A percentile compares a stretch with the other conserved stretches of the same genome.
phyloP scores from a whole-genome alignment of 2,329 filamentous ascomycete genomes.

The Curvularia lunata region DNA sequence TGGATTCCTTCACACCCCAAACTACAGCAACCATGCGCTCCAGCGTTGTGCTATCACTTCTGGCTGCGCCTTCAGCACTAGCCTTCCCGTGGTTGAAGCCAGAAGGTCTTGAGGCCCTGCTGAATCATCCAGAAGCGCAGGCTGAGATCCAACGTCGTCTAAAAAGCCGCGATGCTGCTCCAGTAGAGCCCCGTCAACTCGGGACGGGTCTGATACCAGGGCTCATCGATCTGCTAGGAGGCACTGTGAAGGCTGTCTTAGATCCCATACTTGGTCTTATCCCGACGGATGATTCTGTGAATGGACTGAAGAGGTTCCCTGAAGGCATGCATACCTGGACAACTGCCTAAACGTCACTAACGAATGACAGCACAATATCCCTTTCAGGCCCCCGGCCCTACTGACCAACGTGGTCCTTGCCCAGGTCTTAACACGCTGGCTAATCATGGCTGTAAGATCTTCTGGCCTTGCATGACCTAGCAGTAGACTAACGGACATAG shows the following conservation, averaged over 20 bases:
- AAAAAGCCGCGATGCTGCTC: conserved; percentile 6
- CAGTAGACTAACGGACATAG: conserved; percentile 37
- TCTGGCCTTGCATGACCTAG: conserved; percentile 14
- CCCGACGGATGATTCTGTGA: conserved; percentile 22
- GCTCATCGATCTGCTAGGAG: background rate
- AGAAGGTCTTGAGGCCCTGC: conserved; percentile 23
- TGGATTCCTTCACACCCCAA: too few species aligned
- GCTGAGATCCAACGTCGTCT: conserved; percentile 18
- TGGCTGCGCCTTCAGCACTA: conserved; percentile 13
- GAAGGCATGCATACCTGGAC: conserved; percentile 13
- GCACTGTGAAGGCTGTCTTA: conserved; percentile 17
- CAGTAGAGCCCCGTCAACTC: conserved; percentile 9
- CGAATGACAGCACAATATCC: conserved; percentile 28
- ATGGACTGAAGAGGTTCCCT: conserved; percentile 26
- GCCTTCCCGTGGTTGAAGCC: conserved; percentile 27
- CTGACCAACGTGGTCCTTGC: conserved; percentile 52
- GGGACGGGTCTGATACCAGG: background rate
- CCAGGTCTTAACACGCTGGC: conserved; percentile 38
- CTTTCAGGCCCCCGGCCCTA: conserved; percentile 46
- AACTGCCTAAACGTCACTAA: background rate
- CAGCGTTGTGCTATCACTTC: conserved; percentile 7
- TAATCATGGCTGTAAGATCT: conserved; percentile 6
- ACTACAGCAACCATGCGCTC: conserved; percentile 16
- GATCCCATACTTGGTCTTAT: conserved; percentile 24
- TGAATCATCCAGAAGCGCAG: conserved; percentile 25